Evolutionary conservation across 805 yeast genomes (phyloP), one percentile per base, ranked within the genome.

Genomic region (Sporopachydermia quercuum): DNA sequence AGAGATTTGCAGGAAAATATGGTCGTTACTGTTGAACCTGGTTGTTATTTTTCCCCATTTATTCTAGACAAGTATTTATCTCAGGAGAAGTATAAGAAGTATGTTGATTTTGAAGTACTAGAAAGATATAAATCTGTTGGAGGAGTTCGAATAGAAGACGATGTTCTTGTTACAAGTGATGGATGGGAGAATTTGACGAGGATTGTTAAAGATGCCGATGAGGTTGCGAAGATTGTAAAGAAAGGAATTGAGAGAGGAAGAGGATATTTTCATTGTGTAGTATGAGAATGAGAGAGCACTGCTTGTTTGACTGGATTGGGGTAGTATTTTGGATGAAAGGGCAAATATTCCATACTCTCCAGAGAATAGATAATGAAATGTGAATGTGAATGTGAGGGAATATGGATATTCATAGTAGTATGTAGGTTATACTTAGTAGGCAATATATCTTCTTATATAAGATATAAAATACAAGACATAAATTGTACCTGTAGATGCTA

Each of bases 131-230:
- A 80, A 78, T 72, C 78, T 48, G 74, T 91, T 42, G 98, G 98
- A n/a, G 98, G 98, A 36, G 96, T 89, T 4, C 74, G 98, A 58
- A 85, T 89, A 42, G 98, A 89, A 59, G 98, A 89, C 55, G 96
- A 89, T 53, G 70, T 91, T 35, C 61, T 84, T 36, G 78, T 89
- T 19, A 83, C 94, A 1, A 66, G 67, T 37, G 62, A 61, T 40
- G 97, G 97, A 0, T 74, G 60, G 52, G 94, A 86, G 52, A 81
- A 83, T 49, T 62, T 89, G 40, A 89, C 96, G 2, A 68, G 71
- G 18, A 75, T 89, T 40, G 84, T 96, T 1, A 78, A 80, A 42
- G 94, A 91, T 54, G 86, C 96, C 1, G 43, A 67, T 3, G 94
- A 86, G 57, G 78, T 89, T 40, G 70, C 82, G 35, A 65, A 65